Percentiles rank a stretch among this genome's conserved stretches.
phyloP scores from a whole-genome alignment of 257 asterid species.

The Nicotiana tomentosiformis region DNA sequence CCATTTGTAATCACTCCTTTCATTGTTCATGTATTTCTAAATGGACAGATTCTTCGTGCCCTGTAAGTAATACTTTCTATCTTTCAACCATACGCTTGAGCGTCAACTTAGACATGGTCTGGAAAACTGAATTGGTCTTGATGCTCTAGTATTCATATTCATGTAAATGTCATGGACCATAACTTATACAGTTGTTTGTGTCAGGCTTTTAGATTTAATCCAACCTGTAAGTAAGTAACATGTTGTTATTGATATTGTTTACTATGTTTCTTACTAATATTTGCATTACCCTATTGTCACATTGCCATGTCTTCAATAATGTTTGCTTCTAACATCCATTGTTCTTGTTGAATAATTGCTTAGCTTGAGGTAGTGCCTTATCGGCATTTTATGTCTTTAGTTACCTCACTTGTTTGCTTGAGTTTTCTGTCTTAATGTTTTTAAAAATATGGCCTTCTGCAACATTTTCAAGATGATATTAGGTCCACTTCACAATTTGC shows the following conservation, averaged over 20 bases:
- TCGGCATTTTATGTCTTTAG: neutral
- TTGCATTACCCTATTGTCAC: neutral
- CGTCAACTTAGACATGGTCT: neutral
- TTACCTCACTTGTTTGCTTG: neutral
- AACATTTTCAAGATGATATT: neutral
- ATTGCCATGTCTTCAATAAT: neutral
- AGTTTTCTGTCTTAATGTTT: neutral
- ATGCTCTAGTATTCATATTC: neutral
- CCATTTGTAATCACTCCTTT: conserved; percentile 96
- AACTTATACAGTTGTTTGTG: neutral
- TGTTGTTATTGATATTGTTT: neutral
- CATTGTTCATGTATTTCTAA: conserved; percentile 98
- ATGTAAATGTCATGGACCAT: neutral
- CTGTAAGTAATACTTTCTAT: conserved; percentile 47
- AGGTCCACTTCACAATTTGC: neutral
- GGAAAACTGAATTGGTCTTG: neutral
- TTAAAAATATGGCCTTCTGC: neutral
- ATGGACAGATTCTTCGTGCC: conserved; percentile 99
- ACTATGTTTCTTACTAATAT: neutral
- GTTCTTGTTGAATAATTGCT: neutral
- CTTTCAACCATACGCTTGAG: neutral
- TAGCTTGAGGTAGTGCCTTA: neutral
- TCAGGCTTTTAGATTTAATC: neutral
- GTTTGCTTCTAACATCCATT: neutral
- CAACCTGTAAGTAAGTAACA: neutral